These are phyloP conservation scores for Prunus fruticosa DNA, from an alignment of 306 rosid genomes.

Conservation along the genomic window DNA sequence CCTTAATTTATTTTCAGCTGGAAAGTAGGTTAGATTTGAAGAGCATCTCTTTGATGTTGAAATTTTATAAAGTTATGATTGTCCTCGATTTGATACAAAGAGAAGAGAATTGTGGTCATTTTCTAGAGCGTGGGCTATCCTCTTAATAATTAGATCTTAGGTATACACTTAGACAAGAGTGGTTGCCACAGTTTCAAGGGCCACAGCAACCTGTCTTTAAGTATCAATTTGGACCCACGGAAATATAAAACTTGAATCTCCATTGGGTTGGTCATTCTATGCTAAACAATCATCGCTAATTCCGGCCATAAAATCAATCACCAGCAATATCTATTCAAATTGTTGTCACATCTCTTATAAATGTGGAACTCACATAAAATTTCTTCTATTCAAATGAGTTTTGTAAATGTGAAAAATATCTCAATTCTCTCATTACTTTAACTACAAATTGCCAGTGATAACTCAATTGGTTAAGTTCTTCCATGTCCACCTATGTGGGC, in stretches of 20 bases:
- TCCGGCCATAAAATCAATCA: not conserved
- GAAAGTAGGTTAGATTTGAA: conserved; percentile 32
- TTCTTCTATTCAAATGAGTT: too few relatives aligned
- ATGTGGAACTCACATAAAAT: too few relatives aligned
- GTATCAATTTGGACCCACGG: conserved; percentile 50
- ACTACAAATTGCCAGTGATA: too few relatives aligned
- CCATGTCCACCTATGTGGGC: too few relatives aligned
- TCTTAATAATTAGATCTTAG: conserved; percentile 48
- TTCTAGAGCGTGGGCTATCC: conserved; percentile 31
- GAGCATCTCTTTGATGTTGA: conserved; percentile 44
- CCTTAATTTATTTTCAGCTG: not conserved
- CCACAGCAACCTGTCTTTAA: conserved; percentile 35
- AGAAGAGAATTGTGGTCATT: conserved; percentile 30
- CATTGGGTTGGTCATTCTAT: conserved; percentile 16
- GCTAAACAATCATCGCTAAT: not conserved
- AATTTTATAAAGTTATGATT: conserved; percentile 34
- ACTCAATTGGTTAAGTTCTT: too few relatives aligned
- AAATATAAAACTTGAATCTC: conserved; percentile 29
- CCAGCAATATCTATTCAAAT: not conserved
- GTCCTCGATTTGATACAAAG: conserved; percentile 34
- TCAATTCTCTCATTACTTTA: too few relatives aligned
- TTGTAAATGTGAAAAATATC: too few relatives aligned
- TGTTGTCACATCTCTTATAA: too few relatives aligned
- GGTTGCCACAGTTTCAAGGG: conserved; percentile 46
- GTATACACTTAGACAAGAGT: conserved; percentile 41